These are phyloP conservation scores for Sisymbrium altissimum DNA, from an alignment of 345 rosid genomes.

Conservation along the genomic window DNA sequence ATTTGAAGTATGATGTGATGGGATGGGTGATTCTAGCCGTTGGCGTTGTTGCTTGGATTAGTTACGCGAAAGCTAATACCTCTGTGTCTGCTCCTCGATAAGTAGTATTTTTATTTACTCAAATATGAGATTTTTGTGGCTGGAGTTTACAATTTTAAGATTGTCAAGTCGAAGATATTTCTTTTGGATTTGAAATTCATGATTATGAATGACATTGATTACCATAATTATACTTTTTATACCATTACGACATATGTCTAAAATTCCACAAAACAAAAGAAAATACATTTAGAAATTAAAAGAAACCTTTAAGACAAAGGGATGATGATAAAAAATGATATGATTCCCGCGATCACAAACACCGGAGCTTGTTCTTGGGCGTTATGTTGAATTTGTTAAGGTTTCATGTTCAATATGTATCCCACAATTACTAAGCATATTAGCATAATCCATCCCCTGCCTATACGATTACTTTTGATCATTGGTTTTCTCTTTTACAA, in stretches of 20 bases:
- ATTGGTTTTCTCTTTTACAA: not conserved
- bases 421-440: not conserved
- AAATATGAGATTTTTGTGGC: not conserved
- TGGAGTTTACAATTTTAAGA: not conserved
- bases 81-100: constrained; percentile 35
- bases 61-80: constrained; percentile 69
- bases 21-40: constrained; percentile 88
- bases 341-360: not conserved
- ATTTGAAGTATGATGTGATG: constrained; percentile 65
- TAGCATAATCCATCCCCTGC: not conserved
- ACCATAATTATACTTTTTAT: not conserved
- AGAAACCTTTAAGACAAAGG: not conserved
- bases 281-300: not conserved
- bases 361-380: not conserved
- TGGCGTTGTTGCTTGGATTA: constrained; percentile 79
- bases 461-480: not conserved
- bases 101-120: not conserved
- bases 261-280: not conserved
- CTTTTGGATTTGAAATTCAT: not conserved
- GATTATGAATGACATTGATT: not conserved
- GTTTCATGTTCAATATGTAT: not conserved
- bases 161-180: not conserved
- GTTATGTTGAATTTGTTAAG: not conserved
- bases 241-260: not conserved
- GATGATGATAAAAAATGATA: not conserved